Evolutionary conservation across 495 filamentous ascomycete genomes (phyloP), one percentile per base, ranked within the genome.

Genomic region (Lepraria neglecta): DNA sequence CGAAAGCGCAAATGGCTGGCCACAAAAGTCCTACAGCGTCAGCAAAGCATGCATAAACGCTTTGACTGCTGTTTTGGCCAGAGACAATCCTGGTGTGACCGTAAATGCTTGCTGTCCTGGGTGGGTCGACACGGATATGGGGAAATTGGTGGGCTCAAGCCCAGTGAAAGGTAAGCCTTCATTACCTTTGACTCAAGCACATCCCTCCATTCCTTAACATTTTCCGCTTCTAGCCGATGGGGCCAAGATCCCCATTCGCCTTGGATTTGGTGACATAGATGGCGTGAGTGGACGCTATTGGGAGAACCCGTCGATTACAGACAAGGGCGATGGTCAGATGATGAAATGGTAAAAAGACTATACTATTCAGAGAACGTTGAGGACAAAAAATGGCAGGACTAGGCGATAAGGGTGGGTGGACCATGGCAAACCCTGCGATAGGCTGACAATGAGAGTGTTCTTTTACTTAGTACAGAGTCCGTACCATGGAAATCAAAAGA

Each of bases 61-160:
- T 38, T 58, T 65, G 51, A 73, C 71, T 3, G 60, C 53, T 17
- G 56, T 68, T 43, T 55, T 72, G 17, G 70, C 68, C 12, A 63
- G 57, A 73, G 35, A 7, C 4, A 66, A 68, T 35, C 60, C 64
- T 3, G 56, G 59, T 31, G 19, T 73, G 31, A 48, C 60, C 4
- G 63, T 72, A 33, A 72, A 73, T 56, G 59, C 60, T n/a, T 72
- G 72, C 48, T 74, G 71, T 67, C 71, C 70, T 31, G 72, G 71
- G n/a, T 74, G 72, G 70, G 64, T 72, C 14, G 43, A 60, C 7
- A 70, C 67, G 50, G 19, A 43, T 2, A 40, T 55, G 54, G 64
- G 54, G 1, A 58, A 53, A 24, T 17, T 62, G 38, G 35, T 56
- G 38, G 60, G 47, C 9, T 31, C 28, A 38, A 63, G 45, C 17